phyloP scores from a whole-genome alignment of 2,329 filamentous ascomycete species.

The Penicillium sp. region DNA sequence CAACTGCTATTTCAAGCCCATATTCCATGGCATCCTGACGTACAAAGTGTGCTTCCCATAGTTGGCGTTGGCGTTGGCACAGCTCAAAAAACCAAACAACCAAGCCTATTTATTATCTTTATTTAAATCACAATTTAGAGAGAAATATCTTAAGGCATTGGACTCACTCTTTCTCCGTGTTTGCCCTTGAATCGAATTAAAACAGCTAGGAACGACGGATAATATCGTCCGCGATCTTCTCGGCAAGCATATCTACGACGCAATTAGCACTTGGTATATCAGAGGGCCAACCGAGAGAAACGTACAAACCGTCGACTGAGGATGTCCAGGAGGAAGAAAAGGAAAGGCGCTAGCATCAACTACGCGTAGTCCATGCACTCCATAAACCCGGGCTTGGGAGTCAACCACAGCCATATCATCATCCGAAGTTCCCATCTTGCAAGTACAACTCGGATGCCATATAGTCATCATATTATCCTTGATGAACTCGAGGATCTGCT shows the following conservation, averaged over 20 bases:
- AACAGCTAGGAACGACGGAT: constrained; percentile 1
- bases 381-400: constrained; percentile 29
- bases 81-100: not conserved
- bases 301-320: constrained; percentile 28
- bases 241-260: constrained; percentile 23
- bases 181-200: not conserved
- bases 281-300: not conserved
- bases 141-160: not conserved
- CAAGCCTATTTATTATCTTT: not conserved
- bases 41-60: not conserved
- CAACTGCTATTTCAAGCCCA: not conserved
- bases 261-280: not conserved
- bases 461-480: constrained; percentile 28
- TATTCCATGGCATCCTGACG: not conserved
- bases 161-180: not conserved
- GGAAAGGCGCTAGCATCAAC: constrained; percentile 39
- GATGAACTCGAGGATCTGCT: constrained; percentile 41
- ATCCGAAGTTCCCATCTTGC: constrained; percentile 29
- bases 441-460: constrained; percentile 32
- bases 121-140: not conserved
- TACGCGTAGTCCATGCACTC: constrained; percentile 30
- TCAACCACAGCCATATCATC: constrained; percentile 35
- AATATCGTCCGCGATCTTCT: constrained; percentile 20
- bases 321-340: constrained; percentile 42
- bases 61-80: not conserved